phyloP scores from a whole-genome alignment of 176 grass and related monocot species.

The Triticum monococcum region DNA sequence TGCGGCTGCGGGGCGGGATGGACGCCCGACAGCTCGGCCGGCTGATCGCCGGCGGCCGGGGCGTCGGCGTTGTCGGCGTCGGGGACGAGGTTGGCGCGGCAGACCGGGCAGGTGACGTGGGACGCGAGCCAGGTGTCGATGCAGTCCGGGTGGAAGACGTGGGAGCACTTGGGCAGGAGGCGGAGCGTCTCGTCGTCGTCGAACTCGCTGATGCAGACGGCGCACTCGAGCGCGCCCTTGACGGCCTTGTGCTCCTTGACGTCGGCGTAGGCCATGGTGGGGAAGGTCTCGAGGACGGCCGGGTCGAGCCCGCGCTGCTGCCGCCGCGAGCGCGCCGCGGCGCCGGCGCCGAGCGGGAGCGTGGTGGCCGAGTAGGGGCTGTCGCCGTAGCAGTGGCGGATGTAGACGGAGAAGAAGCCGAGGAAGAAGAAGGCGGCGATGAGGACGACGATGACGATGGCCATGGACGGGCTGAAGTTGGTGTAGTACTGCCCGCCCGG shows the following conservation, averaged over 20 bases:
- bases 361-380: not conserved
- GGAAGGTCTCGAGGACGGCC: constrained; percentile 57
- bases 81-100: constrained; percentile 66
- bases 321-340: constrained; percentile 31
- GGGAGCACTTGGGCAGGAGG: constrained; percentile 79
- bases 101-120: constrained; percentile 85
- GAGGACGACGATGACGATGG: constrained; percentile 70
- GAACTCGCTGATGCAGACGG: constrained; percentile 95
- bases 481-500: not conserved
- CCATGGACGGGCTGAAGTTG: constrained; percentile 71
- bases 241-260: constrained; percentile 71
- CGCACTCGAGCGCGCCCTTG: constrained; percentile 84
- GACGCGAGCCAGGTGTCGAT: constrained; percentile 81
- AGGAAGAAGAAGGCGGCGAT: constrained; percentile 83
- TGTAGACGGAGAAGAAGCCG: constrained; percentile 84
- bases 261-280: constrained; percentile 80
- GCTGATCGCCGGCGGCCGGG: not conserved
- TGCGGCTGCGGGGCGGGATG: not conserved
- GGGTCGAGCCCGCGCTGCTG: constrained; percentile 54
- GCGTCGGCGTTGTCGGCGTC: constrained; percentile 31
- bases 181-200: constrained; percentile 86
- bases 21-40: not conserved
- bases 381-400: constrained; percentile 62
- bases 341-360: not conserved
- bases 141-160: constrained; percentile 94